A percentile compares a stretch with the other conserved stretches of the same genome.
Evolutionary conservation across 352 stramenopile genomes (phyloP).

Genomic region (Pilasporangium apinafurcum): DNA sequence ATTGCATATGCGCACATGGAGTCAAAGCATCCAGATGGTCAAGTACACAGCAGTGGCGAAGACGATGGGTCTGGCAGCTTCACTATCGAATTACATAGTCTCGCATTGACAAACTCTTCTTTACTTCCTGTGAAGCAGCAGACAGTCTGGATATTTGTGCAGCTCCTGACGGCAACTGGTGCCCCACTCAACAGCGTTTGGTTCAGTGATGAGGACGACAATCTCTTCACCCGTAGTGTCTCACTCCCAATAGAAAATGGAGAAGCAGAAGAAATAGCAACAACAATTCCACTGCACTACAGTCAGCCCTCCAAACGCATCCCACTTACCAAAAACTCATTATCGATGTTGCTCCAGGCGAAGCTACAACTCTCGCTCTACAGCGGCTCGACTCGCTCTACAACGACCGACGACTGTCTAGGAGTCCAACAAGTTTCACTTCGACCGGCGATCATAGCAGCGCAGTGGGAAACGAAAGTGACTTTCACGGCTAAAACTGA

Average conservation of each 20-base stretch:
- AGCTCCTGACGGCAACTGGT: constrained; percentile 19
- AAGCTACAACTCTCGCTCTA: constrained; percentile 36
- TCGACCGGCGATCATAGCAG: constrained; percentile 16
- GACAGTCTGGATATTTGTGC: constrained; percentile 31
- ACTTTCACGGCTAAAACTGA: constrained; percentile 6
- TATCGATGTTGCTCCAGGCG: constrained; percentile 32
- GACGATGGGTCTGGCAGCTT: too few relatives aligned
- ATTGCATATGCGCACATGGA: too few relatives aligned
- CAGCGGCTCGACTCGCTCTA: constrained; percentile 16
- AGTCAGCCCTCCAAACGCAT: constrained; percentile 41
- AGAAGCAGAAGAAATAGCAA: not conserved
- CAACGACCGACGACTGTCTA: constrained; percentile 23
- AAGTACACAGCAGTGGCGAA: too few relatives aligned
- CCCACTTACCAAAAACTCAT: constrained; percentile 16
- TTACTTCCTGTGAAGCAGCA: constrained; percentile 5
- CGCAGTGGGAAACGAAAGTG: constrained; percentile 12
- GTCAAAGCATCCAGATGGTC: too few relatives aligned
- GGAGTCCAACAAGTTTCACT: constrained; percentile 30
- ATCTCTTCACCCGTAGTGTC: constrained; percentile 35
- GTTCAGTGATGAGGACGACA: constrained; percentile 47
- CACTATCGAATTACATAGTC: too few relatives aligned
- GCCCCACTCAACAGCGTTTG: constrained; percentile 32
- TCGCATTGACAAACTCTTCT: too few relatives aligned
- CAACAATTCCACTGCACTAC: constrained; percentile 18
- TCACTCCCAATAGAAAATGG: constrained; percentile 4